Conservation (phyloP, 2,329 filamentous ascomycete species). For the Colletotrichum somersetense region DNA sequence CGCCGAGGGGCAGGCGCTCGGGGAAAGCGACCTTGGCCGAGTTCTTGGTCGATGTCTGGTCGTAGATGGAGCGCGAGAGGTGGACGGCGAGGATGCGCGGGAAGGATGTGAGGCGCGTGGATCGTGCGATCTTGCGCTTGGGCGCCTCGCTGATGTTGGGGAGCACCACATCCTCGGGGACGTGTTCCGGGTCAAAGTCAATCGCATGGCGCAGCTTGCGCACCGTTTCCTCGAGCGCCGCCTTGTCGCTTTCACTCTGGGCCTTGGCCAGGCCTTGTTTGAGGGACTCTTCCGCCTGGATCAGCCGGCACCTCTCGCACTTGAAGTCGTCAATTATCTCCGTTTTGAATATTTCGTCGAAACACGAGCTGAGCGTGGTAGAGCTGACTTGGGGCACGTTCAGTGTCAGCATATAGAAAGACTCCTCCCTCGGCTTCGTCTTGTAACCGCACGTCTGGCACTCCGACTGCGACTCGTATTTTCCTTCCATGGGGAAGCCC, state of each 20-base stretch:
- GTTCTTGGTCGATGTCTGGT: slow-evolving; percentile 88
- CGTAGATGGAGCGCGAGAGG: slow-evolving; percentile 92
- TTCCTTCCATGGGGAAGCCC: slow-evolving; percentile 92
- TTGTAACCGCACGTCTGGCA: slow-evolving; percentile 92
- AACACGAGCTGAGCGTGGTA: slow-evolving; percentile 86
- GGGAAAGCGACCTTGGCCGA: slow-evolving; percentile 94
- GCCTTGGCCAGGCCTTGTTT: slow-evolving; percentile 69
- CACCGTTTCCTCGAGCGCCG: slow-evolving; percentile 63
- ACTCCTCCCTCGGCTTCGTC: slow-evolving; percentile 84
- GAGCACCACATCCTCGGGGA: slow-evolving; percentile 78
- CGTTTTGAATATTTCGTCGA: slow-evolving; percentile 93
- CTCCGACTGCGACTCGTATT: slow-evolving; percentile 93
- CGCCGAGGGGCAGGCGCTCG: slow-evolving; percentile 85
- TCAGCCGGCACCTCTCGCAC: slow-evolving; percentile 91
- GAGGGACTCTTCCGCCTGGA: slow-evolving; percentile 78
- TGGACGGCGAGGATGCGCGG: slow-evolving; percentile 93
- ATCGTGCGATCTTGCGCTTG: slow-evolving; percentile 85
- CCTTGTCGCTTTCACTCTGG: slow-evolving; percentile 65
- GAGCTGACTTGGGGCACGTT: slow-evolving; percentile 88
- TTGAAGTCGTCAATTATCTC: slow-evolving; percentile 98
- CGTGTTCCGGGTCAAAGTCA: slow-evolving; percentile 83
- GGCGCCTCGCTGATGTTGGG: slow-evolving; percentile 82
- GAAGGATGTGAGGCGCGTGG: slow-evolving; percentile 88
- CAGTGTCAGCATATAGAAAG: slow-evolving; percentile 91
- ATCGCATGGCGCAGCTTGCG: slow-evolving; percentile 76